phyloP scores from a whole-genome alignment of 2,329 filamentous ascomycete species.

The Emmonsiellopsis sp. region DNA sequence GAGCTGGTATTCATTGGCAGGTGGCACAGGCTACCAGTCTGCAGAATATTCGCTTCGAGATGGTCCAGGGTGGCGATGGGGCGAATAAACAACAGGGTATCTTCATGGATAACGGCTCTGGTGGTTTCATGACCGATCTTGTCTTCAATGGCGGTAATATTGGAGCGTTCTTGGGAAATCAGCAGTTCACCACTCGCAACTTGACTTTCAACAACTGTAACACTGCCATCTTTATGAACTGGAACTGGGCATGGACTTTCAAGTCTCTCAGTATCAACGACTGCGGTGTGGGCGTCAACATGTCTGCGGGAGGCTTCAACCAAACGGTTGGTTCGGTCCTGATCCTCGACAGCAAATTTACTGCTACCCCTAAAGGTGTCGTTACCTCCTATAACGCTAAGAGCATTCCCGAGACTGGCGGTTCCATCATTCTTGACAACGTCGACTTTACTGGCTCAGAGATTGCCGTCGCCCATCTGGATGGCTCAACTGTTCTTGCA shows the following conservation, averaged over 20 bases:
- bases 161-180: constrained; percentile 71
- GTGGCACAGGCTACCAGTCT: constrained; percentile 70
- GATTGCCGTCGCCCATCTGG: constrained; percentile 53
- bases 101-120: constrained; percentile 78
- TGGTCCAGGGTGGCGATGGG: constrained; percentile 50
- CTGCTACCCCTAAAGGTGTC: constrained; percentile 66
- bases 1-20: constrained; percentile 71
- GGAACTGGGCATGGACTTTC: constrained; percentile 83
- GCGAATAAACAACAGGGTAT: constrained; percentile 65
- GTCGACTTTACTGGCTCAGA: constrained; percentile 69
- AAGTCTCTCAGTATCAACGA: constrained; percentile 67
- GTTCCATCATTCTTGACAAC: constrained; percentile 78
- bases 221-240: constrained; percentile 80
- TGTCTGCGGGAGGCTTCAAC: constrained; percentile 54
- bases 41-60: constrained; percentile 74
- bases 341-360: constrained; percentile 70
- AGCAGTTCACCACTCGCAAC: constrained; percentile 81
- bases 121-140: constrained; percentile 74
- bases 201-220: constrained; percentile 71
- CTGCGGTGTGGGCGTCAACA: constrained; percentile 67
- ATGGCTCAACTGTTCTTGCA: constrained; percentile 50
- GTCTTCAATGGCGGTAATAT: constrained; percentile 73
- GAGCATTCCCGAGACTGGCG: constrained; percentile 59
- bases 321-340: constrained; percentile 81
- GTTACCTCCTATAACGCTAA: constrained; percentile 60